Evolutionary conservation across 768 basidiomycete species (phyloP).

Genomic region (Clitopilus hobsonii): DNA sequence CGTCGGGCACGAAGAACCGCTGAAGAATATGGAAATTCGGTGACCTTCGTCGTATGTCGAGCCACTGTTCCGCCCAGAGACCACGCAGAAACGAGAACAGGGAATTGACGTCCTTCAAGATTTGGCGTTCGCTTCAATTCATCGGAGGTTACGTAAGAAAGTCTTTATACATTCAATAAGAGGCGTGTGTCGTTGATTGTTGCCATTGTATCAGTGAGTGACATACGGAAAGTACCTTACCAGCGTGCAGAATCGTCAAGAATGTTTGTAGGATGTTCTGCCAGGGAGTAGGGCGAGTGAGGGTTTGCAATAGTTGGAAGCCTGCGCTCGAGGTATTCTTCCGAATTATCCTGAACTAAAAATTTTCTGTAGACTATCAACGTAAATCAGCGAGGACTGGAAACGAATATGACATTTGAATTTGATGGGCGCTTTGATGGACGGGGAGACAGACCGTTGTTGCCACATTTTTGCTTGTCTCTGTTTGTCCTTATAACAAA

Average conservation of each 20-base stretch:
- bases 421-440: slow-evolving; percentile 4
- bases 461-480: slow-evolving; percentile 24
- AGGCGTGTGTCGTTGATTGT: neutral
- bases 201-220: neutral
- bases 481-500: slow-evolving; percentile 25
- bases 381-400: neutral
- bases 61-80: too few species aligned
- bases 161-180: neutral
- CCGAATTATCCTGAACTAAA: neutral
- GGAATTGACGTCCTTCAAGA: too few species aligned
- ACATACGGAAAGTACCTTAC: neutral
- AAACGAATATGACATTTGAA: neutral
- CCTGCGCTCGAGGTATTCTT: too few species aligned
- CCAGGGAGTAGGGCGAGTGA: too few species aligned
- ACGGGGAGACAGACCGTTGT: slow-evolving; percentile 5
- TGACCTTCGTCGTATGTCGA: too few species aligned
- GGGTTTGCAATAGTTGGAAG: too few species aligned
- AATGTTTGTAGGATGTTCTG: neutral
- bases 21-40: too few species aligned
- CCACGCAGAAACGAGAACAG: too few species aligned
- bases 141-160: neutral
- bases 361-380: neutral
- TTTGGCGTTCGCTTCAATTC: too few species aligned
- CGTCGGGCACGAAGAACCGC: too few species aligned
- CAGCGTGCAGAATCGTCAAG: neutral